phyloP scores from a whole-genome alignment of 2,329 filamentous ascomycete genomes.

The Ceratocystis cacaofunesta region DNA sequence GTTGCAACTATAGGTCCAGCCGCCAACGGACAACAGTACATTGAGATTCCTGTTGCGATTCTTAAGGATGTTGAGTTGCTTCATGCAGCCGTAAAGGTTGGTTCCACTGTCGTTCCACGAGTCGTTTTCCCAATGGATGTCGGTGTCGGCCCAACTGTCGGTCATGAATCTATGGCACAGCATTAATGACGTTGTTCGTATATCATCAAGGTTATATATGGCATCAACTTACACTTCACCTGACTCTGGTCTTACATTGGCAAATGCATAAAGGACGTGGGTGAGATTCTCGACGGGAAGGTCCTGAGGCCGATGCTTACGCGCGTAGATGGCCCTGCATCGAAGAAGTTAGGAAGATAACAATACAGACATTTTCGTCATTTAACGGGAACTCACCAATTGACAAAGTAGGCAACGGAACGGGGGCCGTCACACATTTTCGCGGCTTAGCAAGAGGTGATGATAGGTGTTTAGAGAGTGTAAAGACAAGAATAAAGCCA shows the following conservation, averaged over 20 bases:
- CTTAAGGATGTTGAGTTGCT: slow-evolving; percentile 79
- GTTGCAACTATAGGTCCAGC: slow-evolving; percentile 83
- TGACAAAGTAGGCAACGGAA: slow-evolving; percentile 59
- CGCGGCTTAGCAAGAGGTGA: not conserved
- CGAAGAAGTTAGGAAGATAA: slow-evolving; percentile 15
- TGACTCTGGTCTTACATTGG: slow-evolving; percentile 62
- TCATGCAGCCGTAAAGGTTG: slow-evolving; percentile 78
- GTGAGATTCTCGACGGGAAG: slow-evolving; percentile 69
- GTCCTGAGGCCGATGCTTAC: slow-evolving; percentile 73
- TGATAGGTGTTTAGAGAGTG: not conserved
- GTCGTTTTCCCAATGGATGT: slow-evolving; percentile 59
- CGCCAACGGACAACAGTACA: slow-evolving; percentile 71
- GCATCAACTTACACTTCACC: slow-evolving; percentile 56
- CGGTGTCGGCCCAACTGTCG: slow-evolving; percentile 50
- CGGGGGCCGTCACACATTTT: slow-evolving; percentile 35
- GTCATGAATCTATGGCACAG: slow-evolving; percentile 32
- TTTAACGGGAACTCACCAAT: slow-evolving; percentile 34
- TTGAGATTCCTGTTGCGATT: slow-evolving; percentile 69
- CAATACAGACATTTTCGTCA: not conserved
- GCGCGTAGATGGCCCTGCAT: slow-evolving; percentile 62
- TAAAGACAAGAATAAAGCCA: not conserved
- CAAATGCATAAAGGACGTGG: slow-evolving; percentile 82
- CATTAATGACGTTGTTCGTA: slow-evolving; percentile 3
- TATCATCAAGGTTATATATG: not conserved
- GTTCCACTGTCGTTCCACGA: slow-evolving; percentile 56